phyloP scores from a whole-genome alignment of 345 rosid genomes.

The Eucalyptus tenuipes region DNA sequence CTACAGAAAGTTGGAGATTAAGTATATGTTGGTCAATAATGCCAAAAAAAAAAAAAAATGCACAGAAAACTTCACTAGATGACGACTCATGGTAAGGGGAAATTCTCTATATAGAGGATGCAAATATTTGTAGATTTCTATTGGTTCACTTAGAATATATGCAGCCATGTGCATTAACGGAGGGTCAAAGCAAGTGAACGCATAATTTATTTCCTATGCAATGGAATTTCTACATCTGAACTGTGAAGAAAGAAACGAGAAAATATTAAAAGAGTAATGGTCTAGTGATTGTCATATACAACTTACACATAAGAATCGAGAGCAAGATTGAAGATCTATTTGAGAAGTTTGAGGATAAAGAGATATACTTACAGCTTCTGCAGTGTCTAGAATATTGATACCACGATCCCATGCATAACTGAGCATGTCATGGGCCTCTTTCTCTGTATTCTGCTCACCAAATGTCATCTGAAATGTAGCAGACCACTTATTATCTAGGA shows the following conservation, averaged over 20 bases:
- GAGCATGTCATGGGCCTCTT: conserved; percentile 76
- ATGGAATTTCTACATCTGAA: neutral
- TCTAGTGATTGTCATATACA: neutral
- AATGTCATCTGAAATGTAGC: conserved; percentile 65
- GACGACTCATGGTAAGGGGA: neutral
- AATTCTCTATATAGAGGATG: neutral
- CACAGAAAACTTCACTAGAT: neutral
- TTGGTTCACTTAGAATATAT: neutral
- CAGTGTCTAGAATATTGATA: conserved; percentile 67
- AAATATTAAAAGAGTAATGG: neutral
- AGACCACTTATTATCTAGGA: neutral
- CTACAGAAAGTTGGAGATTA: conserved; percentile 11
- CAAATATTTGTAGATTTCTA: neutral
- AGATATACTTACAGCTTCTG: conserved; percentile 53
- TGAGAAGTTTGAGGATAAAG: neutral
- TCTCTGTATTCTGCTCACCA: conserved; percentile 83
- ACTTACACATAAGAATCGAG: neutral
- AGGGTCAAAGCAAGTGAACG: neutral
- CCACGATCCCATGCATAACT: conserved; percentile 62
- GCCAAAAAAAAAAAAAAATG: neutral
- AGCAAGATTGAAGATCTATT: neutral
- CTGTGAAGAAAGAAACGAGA: neutral
- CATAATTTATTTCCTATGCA: neutral
- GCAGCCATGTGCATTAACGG: neutral
- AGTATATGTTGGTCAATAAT: neutral